phyloP scores from a whole-genome alignment of 2,329 filamentous ascomycete species.

The Teratosphaeria gauchensis region DNA sequence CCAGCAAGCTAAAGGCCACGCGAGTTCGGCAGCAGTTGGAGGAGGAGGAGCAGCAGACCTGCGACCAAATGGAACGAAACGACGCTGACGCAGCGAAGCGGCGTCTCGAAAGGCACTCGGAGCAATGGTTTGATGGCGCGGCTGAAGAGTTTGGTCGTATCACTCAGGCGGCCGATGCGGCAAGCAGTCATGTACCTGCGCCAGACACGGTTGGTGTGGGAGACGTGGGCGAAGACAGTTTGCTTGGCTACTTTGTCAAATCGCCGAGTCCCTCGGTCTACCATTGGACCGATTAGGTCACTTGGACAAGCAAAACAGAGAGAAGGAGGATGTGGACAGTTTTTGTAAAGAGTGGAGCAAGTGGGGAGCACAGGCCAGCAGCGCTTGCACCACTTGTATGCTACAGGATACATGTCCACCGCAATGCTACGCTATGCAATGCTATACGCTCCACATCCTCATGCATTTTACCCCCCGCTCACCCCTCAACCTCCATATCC shows the following conservation, averaged over 20 bases:
- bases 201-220: neutral
- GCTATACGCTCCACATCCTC: neutral
- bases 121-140: neutral
- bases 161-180: neutral
- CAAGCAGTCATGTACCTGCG: neutral
- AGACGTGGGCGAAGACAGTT: neutral
- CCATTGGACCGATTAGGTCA: neutral
- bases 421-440: neutral
- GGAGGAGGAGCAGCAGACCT: no score
- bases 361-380: neutral
- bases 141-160: neutral
- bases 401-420: neutral
- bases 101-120: neutral
- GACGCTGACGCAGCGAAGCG: neutral
- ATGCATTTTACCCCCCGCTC: no score
- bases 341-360: neutral
- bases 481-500: constrained; percentile 1
- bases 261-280: neutral
- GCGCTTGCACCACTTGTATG: no score
- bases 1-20: neutral
- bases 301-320: neutral
- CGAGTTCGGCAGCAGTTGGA: neutral
- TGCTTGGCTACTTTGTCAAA: neutral
- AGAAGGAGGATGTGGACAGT: neutral
- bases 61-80: no score